Evolutionary conservation across 2,329 filamentous ascomycete species (phyloP), one percentile per base, ranked within the genome.

Genomic region (Pseudocercospora eumusae): DNA sequence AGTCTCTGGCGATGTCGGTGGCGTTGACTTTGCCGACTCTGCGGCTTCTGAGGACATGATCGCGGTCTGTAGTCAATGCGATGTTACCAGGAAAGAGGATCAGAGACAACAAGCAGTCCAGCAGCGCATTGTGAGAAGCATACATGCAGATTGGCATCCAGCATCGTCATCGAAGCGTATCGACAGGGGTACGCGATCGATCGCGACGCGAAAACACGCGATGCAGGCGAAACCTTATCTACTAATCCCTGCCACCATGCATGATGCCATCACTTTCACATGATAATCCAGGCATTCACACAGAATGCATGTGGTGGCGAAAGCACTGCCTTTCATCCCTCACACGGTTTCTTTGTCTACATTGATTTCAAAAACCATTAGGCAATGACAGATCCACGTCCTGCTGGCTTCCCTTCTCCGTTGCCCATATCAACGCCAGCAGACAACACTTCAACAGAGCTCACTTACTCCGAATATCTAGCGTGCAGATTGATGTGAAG

Each of bases 1-100:
- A 42, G 66, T 65, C 13, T 72, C 69, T n/a, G 75, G 72, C 31
- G 75, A 75, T 8, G 73, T 75, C 1, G 75, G 73, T 53, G 74
- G 73, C 60, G 74, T 76, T 21, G 68, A 70, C 52, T 58, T 64
- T 18, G 69, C 56, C 33, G 64, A 64, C 15, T 61, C 57, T 36
- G 62, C 66, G 27, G 64, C 47, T 59, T 70, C 65, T 42, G 65
- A 65, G 28, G 65, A 65, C 65, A 65, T 65, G 20, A 8, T 45
- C 33, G 53, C n/a, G 20, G 7, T 18, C 21, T 15, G 33, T 40
- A 3, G 36, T 10, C 27, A 36, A 18, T 55, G 52, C 25, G 20
- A 40, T 23, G 44, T 21, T 40, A 40, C 5, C 18, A 40, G n/a
- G 10, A 7, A 47, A 47, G 44, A 23, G 8, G 2, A 15, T 47